Conservation (phyloP, 768 basidiomycete genomes). For the Mycena galopus region DNA sequence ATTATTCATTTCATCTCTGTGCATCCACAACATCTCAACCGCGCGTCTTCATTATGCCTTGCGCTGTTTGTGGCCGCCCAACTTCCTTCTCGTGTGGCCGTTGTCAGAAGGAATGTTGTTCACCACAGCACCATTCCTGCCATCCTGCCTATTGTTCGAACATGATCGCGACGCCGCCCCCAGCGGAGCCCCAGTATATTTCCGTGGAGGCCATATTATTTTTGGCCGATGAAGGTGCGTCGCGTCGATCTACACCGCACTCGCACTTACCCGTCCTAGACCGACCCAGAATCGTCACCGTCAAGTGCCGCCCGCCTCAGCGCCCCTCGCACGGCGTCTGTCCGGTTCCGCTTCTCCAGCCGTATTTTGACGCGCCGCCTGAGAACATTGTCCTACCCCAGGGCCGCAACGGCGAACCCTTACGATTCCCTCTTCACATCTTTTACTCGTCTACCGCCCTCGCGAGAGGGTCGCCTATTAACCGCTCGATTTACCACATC, state of each 20-base stretch:
- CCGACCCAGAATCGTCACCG: conserved; percentile 76
- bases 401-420: conserved; percentile 84
- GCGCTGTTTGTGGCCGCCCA: conserved; percentile 76
- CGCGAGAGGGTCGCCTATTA: conserved; percentile 71
- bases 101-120: conserved; percentile 87
- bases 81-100: conserved; percentile 93
- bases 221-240: conserved; percentile 78
- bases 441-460: conserved; percentile 83
- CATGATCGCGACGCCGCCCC: conserved; percentile 82
- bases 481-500: conserved; percentile 85
- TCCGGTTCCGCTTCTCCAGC: conserved; percentile 74
- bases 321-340: conserved; percentile 80
- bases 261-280: conserved; percentile 56
- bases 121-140: conserved; percentile 78
- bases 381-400: conserved; percentile 83
- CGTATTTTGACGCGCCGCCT: conserved; percentile 71
- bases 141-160: conserved; percentile 37
- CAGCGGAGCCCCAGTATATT: conserved; percentile 74
- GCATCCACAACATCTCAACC: conserved; percentile 33
- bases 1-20: conserved; percentile 36
- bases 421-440: conserved; percentile 86
- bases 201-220: conserved; percentile 83
- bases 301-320: conserved; percentile 80
- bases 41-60: conserved; percentile 72
- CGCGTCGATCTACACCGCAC: not conserved